Conservation (phyloP, 352 stramenopile species). For the Pythium dissotocum region DNA sequence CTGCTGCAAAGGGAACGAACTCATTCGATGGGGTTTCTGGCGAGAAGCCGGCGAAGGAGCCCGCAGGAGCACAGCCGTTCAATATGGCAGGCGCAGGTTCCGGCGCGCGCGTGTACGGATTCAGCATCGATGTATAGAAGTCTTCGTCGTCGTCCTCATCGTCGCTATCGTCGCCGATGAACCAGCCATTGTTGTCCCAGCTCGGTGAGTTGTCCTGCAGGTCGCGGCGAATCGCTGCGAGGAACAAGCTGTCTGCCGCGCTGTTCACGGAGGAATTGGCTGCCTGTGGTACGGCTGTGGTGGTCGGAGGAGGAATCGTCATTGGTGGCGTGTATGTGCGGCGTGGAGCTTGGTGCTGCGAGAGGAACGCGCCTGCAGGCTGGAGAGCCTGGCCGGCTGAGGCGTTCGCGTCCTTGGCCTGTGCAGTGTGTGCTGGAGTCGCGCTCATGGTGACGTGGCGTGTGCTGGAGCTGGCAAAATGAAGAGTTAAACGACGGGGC, state of each 20-base stretch:
- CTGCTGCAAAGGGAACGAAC: neutral
- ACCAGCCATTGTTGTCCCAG: slow-evolving; percentile 28
- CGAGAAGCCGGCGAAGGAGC: slow-evolving; percentile 18
- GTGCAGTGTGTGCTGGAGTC: neutral
- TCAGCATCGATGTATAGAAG: slow-evolving; percentile 16
- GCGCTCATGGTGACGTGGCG: slow-evolving; percentile 10
- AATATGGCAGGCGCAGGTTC: neutral
- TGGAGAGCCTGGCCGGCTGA: slow-evolving; percentile 10
- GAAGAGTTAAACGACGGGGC: neutral
- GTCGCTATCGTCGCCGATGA: slow-evolving; percentile 25
- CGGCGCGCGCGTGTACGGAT: slow-evolving; percentile 8
- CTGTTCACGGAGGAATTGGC: neutral
- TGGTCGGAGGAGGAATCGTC: slow-evolving; percentile 15
- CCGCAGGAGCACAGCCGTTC: slow-evolving; percentile 17
- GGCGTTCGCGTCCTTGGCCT: neutral
- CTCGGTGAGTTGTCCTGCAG: slow-evolving; percentile 24
- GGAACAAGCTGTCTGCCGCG: slow-evolving; percentile 16
- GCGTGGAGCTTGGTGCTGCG: neutral
- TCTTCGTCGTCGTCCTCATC: slow-evolving; percentile 25
- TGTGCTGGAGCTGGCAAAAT: neutral
- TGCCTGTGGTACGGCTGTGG: neutral
- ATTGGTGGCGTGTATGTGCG: slow-evolving; percentile 21
- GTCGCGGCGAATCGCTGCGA: slow-evolving; percentile 22
- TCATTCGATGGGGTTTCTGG: too few species aligned
- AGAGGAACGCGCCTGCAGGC: slow-evolving; percentile 15